Base-by-base conservation (phyloP, 176 grass and related monocot genomes). In the Eragrostis nindensis region DNA sequence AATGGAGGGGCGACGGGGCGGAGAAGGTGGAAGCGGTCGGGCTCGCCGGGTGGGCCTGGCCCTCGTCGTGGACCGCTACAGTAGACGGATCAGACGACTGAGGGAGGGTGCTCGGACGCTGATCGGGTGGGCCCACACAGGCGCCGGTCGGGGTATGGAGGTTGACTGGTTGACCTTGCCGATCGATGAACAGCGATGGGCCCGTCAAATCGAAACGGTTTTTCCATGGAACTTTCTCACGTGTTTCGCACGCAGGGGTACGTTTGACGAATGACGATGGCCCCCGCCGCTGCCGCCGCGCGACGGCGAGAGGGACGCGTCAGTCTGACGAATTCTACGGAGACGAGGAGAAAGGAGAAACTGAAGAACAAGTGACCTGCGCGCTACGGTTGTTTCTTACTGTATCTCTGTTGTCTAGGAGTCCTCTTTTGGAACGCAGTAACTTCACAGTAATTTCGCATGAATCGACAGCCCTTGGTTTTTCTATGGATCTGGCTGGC, bases 11-110 rank as follows among this genome's bases (percentile, higher is more conserved):
- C 53, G 76, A 73, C 72, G 78, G n/a, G 78, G 87, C 78, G 87
- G 78, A 52, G 73, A 82, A 78, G 82, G 78, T 61, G 83, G 83
- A 54, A 61, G 39, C 77, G 55, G 82, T 75, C 82, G 53, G 42
- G 17, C 14, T 1, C 27, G 13, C 62, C 6, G 45, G 42, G 59
- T 11, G 42, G 56, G 24, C 25, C 44, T 19, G 10, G 0, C 36
- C 66, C 17, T n/a, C n/a, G n/a, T n/a, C n/a, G n/a, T n/a, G 15
- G 26, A 69, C 5, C 8, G 8, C 9, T 78, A 32, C 56, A 29
- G 56, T 72, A 16, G 5, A 30, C 13, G 14, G 53, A 81, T 85
- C 87, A 21, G 11, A 84, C 82, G 87, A 76, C 7, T 38, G 10
- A 2, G 0, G 21, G 30, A 19, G 24, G 30, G 69, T 27, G 14